A percentile compares a stretch with the other conserved stretches of the same genome.
Conservation (phyloP, 495 filamentous ascomycete species). For the Lasiosphaeriaceae sp. region DNA sequence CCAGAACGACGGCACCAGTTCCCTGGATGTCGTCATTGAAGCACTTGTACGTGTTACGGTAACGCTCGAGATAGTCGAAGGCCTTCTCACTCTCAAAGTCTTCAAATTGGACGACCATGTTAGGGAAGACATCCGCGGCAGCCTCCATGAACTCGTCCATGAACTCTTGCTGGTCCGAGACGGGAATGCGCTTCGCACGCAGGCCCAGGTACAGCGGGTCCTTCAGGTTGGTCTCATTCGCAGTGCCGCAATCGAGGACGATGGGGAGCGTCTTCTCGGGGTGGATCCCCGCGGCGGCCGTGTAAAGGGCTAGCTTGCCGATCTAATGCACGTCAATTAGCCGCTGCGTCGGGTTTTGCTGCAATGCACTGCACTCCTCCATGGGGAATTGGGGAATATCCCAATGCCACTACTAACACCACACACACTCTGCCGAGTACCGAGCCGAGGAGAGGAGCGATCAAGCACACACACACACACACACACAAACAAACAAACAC, state of each 20-base stretch:
- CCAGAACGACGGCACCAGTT: slow-evolving; percentile 92
- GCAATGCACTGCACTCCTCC: neutral
- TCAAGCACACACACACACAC: neutral
- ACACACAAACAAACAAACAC: neutral
- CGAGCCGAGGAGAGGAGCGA: neutral
- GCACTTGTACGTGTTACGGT: slow-evolving; percentile 81
- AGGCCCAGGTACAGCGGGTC: slow-evolving; percentile 95
- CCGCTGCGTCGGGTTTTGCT: neutral
- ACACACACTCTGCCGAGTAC: slow-evolving; percentile 5
- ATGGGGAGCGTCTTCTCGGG: slow-evolving; percentile 89
- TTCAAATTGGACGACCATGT: slow-evolving; percentile 96
- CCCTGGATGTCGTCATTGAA: slow-evolving; percentile 99
- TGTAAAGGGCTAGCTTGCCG: slow-evolving; percentile 90
- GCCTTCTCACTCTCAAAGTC: slow-evolving; percentile 93
- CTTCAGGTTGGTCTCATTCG: slow-evolving; percentile 80
- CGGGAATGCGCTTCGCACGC: slow-evolving; percentile 71
- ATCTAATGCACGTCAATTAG: slow-evolving; percentile 42
- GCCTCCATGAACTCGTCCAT: slow-evolving; percentile 97
- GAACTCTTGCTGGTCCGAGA: slow-evolving; percentile 85
- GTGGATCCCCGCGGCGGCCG: slow-evolving; percentile 92
- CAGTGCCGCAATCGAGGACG: slow-evolving; percentile 86
- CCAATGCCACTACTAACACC: neutral
- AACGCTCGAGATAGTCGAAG: slow-evolving; percentile 88
- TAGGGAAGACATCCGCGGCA: slow-evolving; percentile 78
- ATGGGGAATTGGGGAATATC: slow-evolving; percentile 6